These are phyloP conservation scores for Sporothrix mexicana DNA, from an alignment of 2,329 filamentous ascomycete species.

Conservation along the genomic window DNA sequence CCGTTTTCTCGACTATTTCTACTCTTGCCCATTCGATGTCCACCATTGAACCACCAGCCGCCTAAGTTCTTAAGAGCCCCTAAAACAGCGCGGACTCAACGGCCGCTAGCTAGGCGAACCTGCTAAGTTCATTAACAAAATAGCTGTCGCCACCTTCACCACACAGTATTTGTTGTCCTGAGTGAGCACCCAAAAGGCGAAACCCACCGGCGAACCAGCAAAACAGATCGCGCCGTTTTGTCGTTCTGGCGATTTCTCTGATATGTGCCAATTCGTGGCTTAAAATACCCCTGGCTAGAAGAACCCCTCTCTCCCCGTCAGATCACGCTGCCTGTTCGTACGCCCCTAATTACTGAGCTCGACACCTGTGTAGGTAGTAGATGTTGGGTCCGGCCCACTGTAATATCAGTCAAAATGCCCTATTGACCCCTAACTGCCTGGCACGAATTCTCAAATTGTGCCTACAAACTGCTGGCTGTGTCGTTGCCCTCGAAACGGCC, in stretches of 20 bases:
- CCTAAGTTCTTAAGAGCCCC: not conserved
- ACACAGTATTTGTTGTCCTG: not conserved
- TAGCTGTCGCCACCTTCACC: not conserved
- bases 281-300: conserved; percentile 7
- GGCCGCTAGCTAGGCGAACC: conserved; percentile 22
- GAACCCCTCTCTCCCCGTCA: not conserved
- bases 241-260: too few relatives aligned
- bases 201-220: not conserved
- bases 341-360: not conserved
- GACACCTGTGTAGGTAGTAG: not conserved
- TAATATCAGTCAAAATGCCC: not conserved
- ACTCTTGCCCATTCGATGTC: not conserved
- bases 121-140: not conserved
- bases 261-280: not conserved
- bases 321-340: not conserved
- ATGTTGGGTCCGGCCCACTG: conserved; percentile 15
- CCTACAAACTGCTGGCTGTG: not conserved
- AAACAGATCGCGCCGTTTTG: not conserved
- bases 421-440: not conserved
- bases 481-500: conserved; percentile 26
- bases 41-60: not conserved
- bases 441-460: not conserved
- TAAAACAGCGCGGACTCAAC: conserved; percentile 17
- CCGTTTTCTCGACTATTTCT: conserved; percentile 7
- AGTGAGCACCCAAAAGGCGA: conserved; percentile 1